Evolutionary conservation across 495 filamentous ascomycete genomes (phyloP).

Genomic region (Talaromyces ruber): DNA sequence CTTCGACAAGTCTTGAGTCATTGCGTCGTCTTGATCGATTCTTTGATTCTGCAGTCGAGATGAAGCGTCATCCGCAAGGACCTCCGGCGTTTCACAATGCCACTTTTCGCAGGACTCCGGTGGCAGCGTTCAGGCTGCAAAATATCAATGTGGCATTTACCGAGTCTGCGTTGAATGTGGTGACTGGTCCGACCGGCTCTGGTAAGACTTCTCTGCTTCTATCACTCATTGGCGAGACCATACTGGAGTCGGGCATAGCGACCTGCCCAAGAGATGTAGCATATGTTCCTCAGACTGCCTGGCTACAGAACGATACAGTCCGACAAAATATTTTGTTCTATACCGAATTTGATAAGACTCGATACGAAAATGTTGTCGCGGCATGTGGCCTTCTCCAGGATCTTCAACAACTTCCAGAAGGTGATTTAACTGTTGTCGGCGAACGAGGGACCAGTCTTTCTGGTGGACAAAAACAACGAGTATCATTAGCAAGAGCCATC

Average conservation of each 20-base stretch:
- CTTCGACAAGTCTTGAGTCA: constrained; percentile 34
- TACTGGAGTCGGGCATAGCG: constrained; percentile 44
- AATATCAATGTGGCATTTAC: constrained; percentile 41
- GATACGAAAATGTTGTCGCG: constrained; percentile 52
- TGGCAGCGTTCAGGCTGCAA: constrained; percentile 30
- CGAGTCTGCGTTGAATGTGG: constrained; percentile 41
- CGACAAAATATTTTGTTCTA: constrained; percentile 49
- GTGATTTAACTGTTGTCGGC: constrained; percentile 52
- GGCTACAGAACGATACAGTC: constrained; percentile 51
- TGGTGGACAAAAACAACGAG: constrained; percentile 60
- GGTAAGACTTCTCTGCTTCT: constrained; percentile 67
- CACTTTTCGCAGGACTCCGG: constrained; percentile 16
- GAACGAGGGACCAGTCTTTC: constrained; percentile 56
- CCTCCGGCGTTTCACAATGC: constrained; percentile 28
- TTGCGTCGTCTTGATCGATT: constrained; percentile 37
- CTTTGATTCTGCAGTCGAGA: constrained; percentile 29
- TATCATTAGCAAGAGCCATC: constrained; percentile 63
- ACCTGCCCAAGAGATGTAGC: constrained; percentile 32
- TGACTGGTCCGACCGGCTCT: constrained; percentile 39
- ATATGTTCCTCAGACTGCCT: constrained; percentile 44
- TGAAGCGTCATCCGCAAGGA: constrained; percentile 31
- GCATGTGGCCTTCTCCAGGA: constrained; percentile 53
- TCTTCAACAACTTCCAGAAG: constrained; percentile 44
- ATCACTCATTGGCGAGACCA: constrained; percentile 62
- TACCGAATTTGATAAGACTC: constrained; percentile 40